phyloP scores from a whole-genome alignment of 306 rosid genomes.

The Prunus padus region DNA sequence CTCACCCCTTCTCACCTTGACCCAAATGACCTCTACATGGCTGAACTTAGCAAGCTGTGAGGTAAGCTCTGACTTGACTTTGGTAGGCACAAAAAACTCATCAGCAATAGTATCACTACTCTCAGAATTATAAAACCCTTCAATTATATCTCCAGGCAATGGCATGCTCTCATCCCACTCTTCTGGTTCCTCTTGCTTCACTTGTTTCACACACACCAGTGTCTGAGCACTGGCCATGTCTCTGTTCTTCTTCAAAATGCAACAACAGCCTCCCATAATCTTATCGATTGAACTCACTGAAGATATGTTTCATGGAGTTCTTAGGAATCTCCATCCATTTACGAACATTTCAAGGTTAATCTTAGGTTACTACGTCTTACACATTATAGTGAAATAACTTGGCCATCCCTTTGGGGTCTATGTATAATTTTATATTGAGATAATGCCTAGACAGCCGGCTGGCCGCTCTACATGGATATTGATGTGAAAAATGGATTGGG shows the following conservation, averaged over 20 bases:
- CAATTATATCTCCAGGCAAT: constrained; percentile 69
- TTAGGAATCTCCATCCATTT: constrained; percentile 12
- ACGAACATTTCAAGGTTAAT: constrained; percentile 28
- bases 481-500: neutral
- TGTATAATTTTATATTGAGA: neutral
- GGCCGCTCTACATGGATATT: neutral
- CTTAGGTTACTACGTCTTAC: constrained; percentile 18
- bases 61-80: constrained; percentile 56
- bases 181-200: constrained; percentile 52
- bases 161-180: constrained; percentile 84
- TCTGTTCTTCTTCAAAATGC: constrained; percentile 1
- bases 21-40: constrained; percentile 43
- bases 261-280: neutral
- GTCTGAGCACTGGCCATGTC: constrained; percentile 38
- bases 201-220: constrained; percentile 60
- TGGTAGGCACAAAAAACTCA: constrained; percentile 38
- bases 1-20: constrained; percentile 64
- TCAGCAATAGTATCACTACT: constrained; percentile 15
- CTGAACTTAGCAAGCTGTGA: constrained; percentile 50
- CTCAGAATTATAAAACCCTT: constrained; percentile 40
- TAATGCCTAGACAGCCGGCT: constrained; percentile 16
- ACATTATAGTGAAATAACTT: neutral
- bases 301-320: neutral
- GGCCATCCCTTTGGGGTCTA: neutral
- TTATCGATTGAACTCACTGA: neutral